These are phyloP conservation scores for Panaeolus papilionaceus DNA, from an alignment of 768 basidiomycete species.

Conservation along the genomic window DNA sequence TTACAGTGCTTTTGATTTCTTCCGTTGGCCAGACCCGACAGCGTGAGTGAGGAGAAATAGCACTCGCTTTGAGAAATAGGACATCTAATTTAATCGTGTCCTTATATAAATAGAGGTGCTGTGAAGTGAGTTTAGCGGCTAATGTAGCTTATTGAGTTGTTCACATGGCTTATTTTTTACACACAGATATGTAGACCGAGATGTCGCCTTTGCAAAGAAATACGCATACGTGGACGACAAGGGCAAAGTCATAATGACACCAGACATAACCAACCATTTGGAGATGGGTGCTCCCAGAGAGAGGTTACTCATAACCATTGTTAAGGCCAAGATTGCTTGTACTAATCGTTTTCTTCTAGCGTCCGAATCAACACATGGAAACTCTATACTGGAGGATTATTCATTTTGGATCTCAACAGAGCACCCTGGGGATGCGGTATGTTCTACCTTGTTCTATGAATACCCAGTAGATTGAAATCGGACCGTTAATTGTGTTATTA, in stretches of 20 bases:
- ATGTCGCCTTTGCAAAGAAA: conserved; percentile 57
- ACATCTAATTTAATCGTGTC: conserved; percentile 17
- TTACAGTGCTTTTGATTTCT: conserved; percentile 50
- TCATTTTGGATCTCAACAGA: conserved; percentile 83
- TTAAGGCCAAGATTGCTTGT: conserved; percentile 17
- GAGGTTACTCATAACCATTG: conserved; percentile 50
- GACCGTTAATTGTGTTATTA: conserved; percentile 29
- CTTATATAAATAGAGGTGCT: conserved; percentile 54
- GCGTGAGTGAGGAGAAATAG: conserved; percentile 46
- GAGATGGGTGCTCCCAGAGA: conserved; percentile 59
- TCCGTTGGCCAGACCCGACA: conserved; percentile 67
- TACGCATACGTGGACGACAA: conserved; percentile 66
- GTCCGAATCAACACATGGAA: conserved; percentile 78
- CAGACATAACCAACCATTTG: conserved; percentile 71
- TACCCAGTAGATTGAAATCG: neutral
- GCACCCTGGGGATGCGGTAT: conserved; percentile 92
- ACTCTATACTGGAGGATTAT: conserved; percentile 80
- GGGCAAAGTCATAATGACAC: conserved; percentile 76
- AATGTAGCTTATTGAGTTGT: neutral
- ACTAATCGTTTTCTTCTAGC: conserved; percentile 42
- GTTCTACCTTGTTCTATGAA: conserved; percentile 27
- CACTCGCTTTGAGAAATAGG: conserved; percentile 17
- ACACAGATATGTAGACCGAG: conserved; percentile 56
- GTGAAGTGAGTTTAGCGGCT: conserved; percentile 59
- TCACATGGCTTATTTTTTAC: neutral